Evolutionary conservation across 1,284 basidiomycete species (phyloP).

Genomic region (Moesziomyces aphidis): DNA sequence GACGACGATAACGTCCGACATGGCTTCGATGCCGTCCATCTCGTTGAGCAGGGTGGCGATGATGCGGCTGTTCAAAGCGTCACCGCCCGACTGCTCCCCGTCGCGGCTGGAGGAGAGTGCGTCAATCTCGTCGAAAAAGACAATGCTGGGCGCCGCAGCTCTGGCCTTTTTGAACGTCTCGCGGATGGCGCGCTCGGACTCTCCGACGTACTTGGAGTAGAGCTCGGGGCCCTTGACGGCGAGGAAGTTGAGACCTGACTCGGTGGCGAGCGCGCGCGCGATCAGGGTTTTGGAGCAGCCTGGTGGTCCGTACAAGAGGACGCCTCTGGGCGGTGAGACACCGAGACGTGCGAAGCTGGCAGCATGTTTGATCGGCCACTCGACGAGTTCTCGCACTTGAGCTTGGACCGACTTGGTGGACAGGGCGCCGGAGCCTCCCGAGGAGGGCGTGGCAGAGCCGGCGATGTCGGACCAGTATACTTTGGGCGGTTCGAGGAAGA

Average conservation of each 20-base stretch:
- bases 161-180: constrained; percentile 96
- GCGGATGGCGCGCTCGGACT: constrained; percentile 92
- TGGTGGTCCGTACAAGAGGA: constrained; percentile 94
- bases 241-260: constrained; percentile 95
- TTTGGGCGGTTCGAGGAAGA: constrained; percentile 86
- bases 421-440: constrained; percentile 26
- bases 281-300: constrained; percentile 97
- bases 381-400: constrained; percentile 69
- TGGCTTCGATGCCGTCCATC: constrained; percentile 97
- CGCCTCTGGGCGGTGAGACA: constrained; percentile 86
- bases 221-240: constrained; percentile 99
- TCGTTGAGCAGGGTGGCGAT: constrained; percentile 91
- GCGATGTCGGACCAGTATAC: constrained; percentile 85
- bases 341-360: constrained; percentile 88
- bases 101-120: constrained; percentile 85
- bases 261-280: constrained; percentile 91
- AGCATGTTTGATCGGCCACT: constrained; percentile 91
- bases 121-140: constrained; percentile 99
- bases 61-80: constrained; percentile 83
- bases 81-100: constrained; percentile 70
- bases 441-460: constrained; percentile 34
- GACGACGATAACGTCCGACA: constrained; percentile 90
- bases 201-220: constrained; percentile 95
- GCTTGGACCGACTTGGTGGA: constrained; percentile 52
- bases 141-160: constrained; percentile 90